phyloP scores from a whole-genome alignment of 2,329 filamentous ascomycete species.

The Tolypocladium amazonense region DNA sequence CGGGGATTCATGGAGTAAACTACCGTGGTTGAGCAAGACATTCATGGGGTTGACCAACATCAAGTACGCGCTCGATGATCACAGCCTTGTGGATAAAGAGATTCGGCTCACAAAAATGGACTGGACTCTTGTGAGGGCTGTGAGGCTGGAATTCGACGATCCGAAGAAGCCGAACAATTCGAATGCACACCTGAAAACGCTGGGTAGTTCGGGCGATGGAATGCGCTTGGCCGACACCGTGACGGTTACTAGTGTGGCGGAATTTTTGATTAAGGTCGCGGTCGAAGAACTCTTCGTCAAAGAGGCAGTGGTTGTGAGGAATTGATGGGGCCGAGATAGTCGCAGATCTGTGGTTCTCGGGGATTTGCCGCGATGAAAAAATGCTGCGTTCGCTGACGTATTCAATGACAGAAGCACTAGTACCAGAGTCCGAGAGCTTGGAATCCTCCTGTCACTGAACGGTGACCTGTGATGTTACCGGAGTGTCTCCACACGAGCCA shows the following conservation, averaged over 20 bases:
- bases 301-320: constrained; percentile 8
- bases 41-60: constrained; percentile 28
- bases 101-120: constrained; percentile 21
- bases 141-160: constrained; percentile 19
- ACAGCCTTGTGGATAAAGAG: constrained; percentile 23
- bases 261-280: constrained; percentile 22
- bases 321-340: not conserved
- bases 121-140: constrained; percentile 24
- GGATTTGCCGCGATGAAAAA: too few species aligned
- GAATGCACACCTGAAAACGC: constrained; percentile 10
- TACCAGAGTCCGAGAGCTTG: too few species aligned
- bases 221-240: constrained; percentile 19
- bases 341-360: too few species aligned
- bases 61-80: constrained; percentile 27
- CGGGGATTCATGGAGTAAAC: constrained; percentile 23
- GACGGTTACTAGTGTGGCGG: constrained; percentile 16
- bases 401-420: too few species aligned
- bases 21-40: constrained; percentile 22
- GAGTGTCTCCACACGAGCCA: too few species aligned
- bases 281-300: constrained; percentile 12
- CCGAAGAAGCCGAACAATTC: constrained; percentile 6
- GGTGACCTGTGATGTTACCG: too few species aligned
- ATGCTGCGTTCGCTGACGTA: too few species aligned
- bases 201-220: constrained; percentile 19
- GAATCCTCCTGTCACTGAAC: too few species aligned